Base-by-base conservation (phyloP, 176 grass and related monocot species). In the bread wheat (Triticum aestivum) region DNA sequence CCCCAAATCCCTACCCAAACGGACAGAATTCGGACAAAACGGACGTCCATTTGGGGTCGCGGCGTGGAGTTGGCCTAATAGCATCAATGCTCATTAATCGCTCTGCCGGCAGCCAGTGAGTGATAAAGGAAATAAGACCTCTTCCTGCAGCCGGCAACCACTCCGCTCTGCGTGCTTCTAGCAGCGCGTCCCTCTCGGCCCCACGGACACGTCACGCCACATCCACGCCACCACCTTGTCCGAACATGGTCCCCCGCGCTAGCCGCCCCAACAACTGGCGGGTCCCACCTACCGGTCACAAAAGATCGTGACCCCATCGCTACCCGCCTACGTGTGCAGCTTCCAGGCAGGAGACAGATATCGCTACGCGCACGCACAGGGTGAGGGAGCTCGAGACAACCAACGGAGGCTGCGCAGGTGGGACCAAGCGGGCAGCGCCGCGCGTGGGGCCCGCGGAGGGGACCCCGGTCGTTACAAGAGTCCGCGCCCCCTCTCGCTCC, bases 381-480 rank as follows among this genome's bases (percentile, higher is more conserved):
- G 8, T 0, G 32, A 32, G 32, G 32, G 32, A 32, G 56, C 56
- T 59, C 56, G 21, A 11, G 10, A 54, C 1, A 9, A 8, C 7
- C 9, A 12, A 47, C 44, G 29, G 3, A 15, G 42, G 20, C 20
- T 69, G 42, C 4, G 29, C 3, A 1, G 34, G 69, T 23, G 81
- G 85, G 85, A 0, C 73, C 56, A 18, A 4, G 23, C 12, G 10
- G 2, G 44, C 20, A 8, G 20, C 5, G 15, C 69, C 38, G 21
- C 12, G 2, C 80, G 45, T 38, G 84, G 84, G 84, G 2, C 86
- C 89, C 77, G 39, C 32, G 15, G 27, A 73, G 39, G 69, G 37
- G 90, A 82, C 82, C 78, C 26, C 30, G 71, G 86, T 91, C 89
- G 89, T 88, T 84, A 75, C 89, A 85, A 77, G 61, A 69, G 68